These are phyloP conservation scores for Aspergillus sergii DNA, from an alignment of 2,329 filamentous ascomycete species.

Conservation along the genomic window DNA sequence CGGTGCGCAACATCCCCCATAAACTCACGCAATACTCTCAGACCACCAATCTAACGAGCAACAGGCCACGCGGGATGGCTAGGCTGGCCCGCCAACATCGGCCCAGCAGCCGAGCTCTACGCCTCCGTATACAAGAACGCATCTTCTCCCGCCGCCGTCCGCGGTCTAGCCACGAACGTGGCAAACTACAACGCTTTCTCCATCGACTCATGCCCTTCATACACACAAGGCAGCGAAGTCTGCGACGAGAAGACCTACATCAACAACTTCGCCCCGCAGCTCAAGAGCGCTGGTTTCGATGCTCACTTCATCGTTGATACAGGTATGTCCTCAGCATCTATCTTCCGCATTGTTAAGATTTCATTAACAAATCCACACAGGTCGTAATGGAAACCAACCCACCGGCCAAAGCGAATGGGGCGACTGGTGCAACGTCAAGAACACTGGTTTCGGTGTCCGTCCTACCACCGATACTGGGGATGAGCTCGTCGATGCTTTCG, in stretches of 20 bases:
- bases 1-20: slow-evolving; percentile 34
- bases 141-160: slow-evolving; percentile 49
- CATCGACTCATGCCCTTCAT: slow-evolving; percentile 47
- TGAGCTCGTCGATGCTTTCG: slow-evolving; percentile 64
- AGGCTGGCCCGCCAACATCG: slow-evolving; percentile 63
- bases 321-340: slow-evolving; percentile 32
- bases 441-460: slow-evolving; percentile 66
- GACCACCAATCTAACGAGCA: not conserved
- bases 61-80: slow-evolving; percentile 63
- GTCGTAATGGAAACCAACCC: slow-evolving; percentile 64
- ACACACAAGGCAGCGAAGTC: slow-evolving; percentile 50
- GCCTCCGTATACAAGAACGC: slow-evolving; percentile 51
- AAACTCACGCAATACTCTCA: not conserved
- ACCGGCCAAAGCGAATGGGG: slow-evolving; percentile 60
- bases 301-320: slow-evolving; percentile 60
- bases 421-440: slow-evolving; percentile 69
- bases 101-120: slow-evolving; percentile 53
- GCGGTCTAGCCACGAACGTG: slow-evolving; percentile 60
- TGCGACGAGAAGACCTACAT: slow-evolving; percentile 59
- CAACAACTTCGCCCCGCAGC: slow-evolving; percentile 54
- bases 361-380: slow-evolving; percentile 30
- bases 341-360: no score
- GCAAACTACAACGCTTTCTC: slow-evolving; percentile 62
- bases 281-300: slow-evolving; percentile 51
- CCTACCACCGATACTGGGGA: slow-evolving; percentile 65